These are phyloP conservation scores for Saccharomyces hybrid DNA, from an alignment of 1,139 yeast genomes.

Conservation along the genomic window DNA sequence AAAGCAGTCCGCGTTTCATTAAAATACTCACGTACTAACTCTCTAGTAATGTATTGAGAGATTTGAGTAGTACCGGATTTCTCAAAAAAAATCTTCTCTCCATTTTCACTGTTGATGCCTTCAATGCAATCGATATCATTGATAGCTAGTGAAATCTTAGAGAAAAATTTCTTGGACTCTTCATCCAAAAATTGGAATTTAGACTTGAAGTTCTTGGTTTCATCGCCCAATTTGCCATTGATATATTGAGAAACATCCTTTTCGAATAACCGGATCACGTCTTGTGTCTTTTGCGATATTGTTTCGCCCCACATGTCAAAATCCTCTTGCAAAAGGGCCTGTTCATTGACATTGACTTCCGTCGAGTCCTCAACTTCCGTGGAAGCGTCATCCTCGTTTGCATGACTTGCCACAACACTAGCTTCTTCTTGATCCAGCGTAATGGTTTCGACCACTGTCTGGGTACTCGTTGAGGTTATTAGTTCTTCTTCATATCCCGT, in stretches of 20 bases:
- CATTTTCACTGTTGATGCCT: constrained; percentile 37
- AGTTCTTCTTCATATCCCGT: neutral
- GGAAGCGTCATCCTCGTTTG: neutral
- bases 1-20: constrained; percentile 34
- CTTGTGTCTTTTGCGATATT: constrained; percentile 10
- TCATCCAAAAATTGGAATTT: neutral
- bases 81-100: constrained; percentile 33
- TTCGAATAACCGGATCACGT: constrained; percentile 9
- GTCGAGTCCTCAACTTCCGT: neutral
- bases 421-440: neutral
- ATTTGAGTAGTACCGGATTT: constrained; percentile 30
- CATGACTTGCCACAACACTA: neutral
- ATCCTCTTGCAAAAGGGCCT: constrained; percentile 10
- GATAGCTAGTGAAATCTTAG: constrained; percentile 30
- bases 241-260: constrained; percentile 9
- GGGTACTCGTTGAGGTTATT: neutral
- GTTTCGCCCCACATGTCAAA: constrained; percentile 12
- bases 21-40: constrained; percentile 2
- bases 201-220: neutral
- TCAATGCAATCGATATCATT: constrained; percentile 43
- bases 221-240: constrained; percentile 1
- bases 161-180: neutral
- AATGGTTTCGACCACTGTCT: neutral
- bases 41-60: constrained; percentile 11
- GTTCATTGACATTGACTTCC: constrained; percentile 8